Evolutionary conservation across 768 basidiomycete species (phyloP), one percentile per base, ranked within the genome.

Genomic region (Amyloporia xantha): DNA sequence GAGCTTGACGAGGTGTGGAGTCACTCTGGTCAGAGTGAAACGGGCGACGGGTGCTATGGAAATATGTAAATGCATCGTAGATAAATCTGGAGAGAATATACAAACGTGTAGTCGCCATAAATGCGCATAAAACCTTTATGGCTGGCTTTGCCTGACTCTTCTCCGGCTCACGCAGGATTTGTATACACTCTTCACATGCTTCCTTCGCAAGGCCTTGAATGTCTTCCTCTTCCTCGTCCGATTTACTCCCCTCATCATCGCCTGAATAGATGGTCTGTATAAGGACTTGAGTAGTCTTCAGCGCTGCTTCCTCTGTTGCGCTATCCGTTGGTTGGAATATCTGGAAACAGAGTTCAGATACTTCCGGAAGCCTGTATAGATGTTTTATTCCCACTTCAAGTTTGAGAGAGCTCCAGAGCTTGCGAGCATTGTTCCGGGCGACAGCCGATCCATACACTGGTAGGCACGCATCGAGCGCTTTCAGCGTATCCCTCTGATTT

Each of bases 121-220:
- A 79, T 1, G 81, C 77, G 53, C 85, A 84, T 26, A 98, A 66
- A 26, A 92, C 78, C 62, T 89, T 91, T 40, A 86, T 85, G 1
- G 92, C 93, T 35, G 89, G 82, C 61, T 82, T 82, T 1, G 94
- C 92, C 62, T 92, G 88, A 62, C 79, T 85, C 69, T 97, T 98
- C 64, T 98, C 96, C 0, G 95, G 92, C 61, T 96, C 90, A 37
- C 81, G 77, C 37, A 98, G 67, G 48, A 87, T 79, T 20, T 76
- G 73, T 6, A 92, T 72, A 57, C 90, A 93, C 60, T 96, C 90
- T 48, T 81, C 77, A 53, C 86, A 86, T 0, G 87, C 83, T 37
- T 86, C 82, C 54, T 75, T 77, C 13, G 84, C 84, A 2, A 95
- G 69, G 4, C 80, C 82, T 41, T 66, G 66, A 15, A 71, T 68